Conservation (phyloP, 106 monocot genomes). For the Dioscorea dumetorum region DNA sequence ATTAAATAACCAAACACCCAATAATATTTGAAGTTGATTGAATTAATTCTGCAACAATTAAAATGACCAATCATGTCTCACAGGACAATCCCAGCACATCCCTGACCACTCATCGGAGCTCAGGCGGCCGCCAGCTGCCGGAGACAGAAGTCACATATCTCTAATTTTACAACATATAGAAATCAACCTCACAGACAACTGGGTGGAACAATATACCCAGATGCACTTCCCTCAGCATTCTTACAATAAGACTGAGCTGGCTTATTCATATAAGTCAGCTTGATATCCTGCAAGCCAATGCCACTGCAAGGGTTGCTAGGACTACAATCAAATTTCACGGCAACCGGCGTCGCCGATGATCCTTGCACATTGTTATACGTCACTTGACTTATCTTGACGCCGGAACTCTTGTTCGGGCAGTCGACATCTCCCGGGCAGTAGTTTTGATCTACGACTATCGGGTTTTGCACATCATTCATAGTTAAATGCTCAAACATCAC, state of each 20-base stretch:
- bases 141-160: too few species aligned
- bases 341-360: constrained; percentile 19
- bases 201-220: constrained; percentile 9
- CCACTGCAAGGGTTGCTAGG: constrained; percentile 19
- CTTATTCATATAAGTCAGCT: constrained; percentile 15
- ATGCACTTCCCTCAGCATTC: constrained; percentile 2
- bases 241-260: constrained; percentile 18
- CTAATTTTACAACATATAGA: too few species aligned
- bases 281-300: constrained; percentile 16
- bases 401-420: constrained; percentile 29
- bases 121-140: too few species aligned
- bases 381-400: constrained; percentile 21
- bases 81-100: too few species aligned
- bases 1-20: too few species aligned
- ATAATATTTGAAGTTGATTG: too few species aligned
- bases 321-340: constrained; percentile 34
- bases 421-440: constrained; percentile 26
- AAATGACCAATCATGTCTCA: too few species aligned
- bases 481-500: constrained; percentile 14
- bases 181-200: constrained; percentile 7
- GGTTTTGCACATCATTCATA: constrained; percentile 35
- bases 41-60: too few species aligned
- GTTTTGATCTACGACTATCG: constrained; percentile 38
- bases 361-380: constrained; percentile 22
- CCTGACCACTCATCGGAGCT: too few species aligned